Evolutionary conservation across 1,284 basidiomycete genomes (phyloP), one percentile per base, ranked within the genome.

Genomic region (Uromyces viciae-fabae): DNA sequence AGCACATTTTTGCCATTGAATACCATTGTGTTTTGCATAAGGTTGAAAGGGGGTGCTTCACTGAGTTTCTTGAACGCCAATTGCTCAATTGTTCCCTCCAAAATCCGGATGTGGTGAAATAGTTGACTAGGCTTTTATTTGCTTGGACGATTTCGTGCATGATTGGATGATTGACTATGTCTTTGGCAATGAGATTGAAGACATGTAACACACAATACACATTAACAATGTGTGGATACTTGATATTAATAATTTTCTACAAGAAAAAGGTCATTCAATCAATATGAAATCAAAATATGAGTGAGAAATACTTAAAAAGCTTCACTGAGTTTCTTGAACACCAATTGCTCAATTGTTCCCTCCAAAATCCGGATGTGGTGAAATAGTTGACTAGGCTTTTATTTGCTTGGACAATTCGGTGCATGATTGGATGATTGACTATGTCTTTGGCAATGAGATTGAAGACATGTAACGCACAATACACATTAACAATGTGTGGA

Each of bases 131-230:
- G 3, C 4, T 69, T 15, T 69, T 69, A 19, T 69, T 69, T 28
- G 11, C 8, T 31, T 69, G 43, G 3, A 69, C 9, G 49, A 69
- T 31, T 17, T 28, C 5, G 22, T 46, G 42, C 66, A 69, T 69
- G 3, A 8, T 69, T 9, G 66, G 42, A 49, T 49, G 42, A 31
- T 31, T 38, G 22, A 69, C 11, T 2, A 68, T n/a, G 14, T 49
- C 7, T 31, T 77, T 77, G 3, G 66, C 49, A 43, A 78, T 52
- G 36, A 54, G 31, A 19, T 78, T 71, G 38, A 78, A 71, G 15
- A 43, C 49, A 36, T 78, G 66, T 36, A 78, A 58, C 1, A 40
- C 38, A 31, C 76, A 78, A 8, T 66, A 31, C 5, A 71, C 19
- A 3, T 28, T 14, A 15, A 71, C 2, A 42, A 78, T 43, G 14